phyloP scores from a whole-genome alignment of 345 rosid species.

The Dipteronia sinensis region DNA sequence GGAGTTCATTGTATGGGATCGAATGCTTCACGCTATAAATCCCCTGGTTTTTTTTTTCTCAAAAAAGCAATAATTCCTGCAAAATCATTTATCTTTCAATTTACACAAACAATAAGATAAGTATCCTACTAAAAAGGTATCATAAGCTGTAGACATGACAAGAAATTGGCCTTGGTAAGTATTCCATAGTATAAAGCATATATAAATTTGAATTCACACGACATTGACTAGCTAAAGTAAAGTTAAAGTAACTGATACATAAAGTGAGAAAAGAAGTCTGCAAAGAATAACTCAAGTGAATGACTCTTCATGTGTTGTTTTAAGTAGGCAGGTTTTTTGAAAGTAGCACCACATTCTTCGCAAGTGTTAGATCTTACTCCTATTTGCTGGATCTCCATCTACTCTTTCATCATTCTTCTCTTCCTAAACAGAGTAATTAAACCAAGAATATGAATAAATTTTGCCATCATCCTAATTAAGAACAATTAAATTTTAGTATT shows the following conservation, averaged over 20 bases:
- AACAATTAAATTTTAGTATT: no score
- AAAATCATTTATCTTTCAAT: slow-evolving; percentile 9
- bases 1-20: slow-evolving; percentile 98
- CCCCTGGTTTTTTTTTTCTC: background rate
- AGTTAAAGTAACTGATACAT: background rate
- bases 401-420: slow-evolving; percentile 39
- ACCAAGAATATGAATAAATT: background rate
- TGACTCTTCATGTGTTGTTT: slow-evolving; percentile 86
- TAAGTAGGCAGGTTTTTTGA: slow-evolving; percentile 81
- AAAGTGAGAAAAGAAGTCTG: background rate
- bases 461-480: background rate
- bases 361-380: slow-evolving; percentile 42
- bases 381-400: slow-evolving; percentile 28
- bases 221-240: background rate
- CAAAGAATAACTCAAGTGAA: slow-evolving; percentile 59
- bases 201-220: background rate
- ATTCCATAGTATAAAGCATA: background rate
- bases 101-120: background rate
- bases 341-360: slow-evolving; percentile 64
- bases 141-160: background rate
- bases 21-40: slow-evolving; percentile 89
- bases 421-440: slow-evolving; percentile 33
- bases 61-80: no score
- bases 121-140: background rate
- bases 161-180: background rate